Base-by-base conservation (phyloP, 2,329 filamentous ascomycete genomes). In the Botryotinia globosa region DNA sequence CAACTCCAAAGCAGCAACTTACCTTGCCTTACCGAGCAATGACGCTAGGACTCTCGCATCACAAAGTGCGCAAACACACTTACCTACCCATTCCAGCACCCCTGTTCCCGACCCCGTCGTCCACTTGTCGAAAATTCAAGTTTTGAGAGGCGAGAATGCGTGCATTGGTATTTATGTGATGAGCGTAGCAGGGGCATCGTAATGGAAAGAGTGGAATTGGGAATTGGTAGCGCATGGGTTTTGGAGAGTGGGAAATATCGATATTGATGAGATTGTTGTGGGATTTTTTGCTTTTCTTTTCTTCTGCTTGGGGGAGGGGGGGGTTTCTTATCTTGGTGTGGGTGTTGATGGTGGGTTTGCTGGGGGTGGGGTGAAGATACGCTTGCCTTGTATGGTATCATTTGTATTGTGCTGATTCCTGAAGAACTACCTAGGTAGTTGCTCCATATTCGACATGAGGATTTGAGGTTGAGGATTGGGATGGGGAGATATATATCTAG, bases 211-310 rank as follows among this genome's bases (percentile, higher is more conserved):
- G n/a, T 56, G n/a, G 51, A 56, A 56, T 29, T 56, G 51, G 51
- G 51, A 29, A 56, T 56, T 18, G 58, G 34, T 61, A 39, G 3
- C 20, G 12, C 3, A 62, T 62, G 59, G 59, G 59, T 6, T 61
- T 62, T 62, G 18, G 59, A 29, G 14, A 14, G 34, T 39, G 25
- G 22, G 59, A 18, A 62, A 37, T 62, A 62, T 62, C 59, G 59
- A 62, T 62, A 39, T 62, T 62, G 34, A n/a, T 39, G 59, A 62
- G 59, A 62, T 39, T 63, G 8, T 42, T 63, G n/a, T 22, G 51
- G 25, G 4, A 34, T 54, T 54, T n/a, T 44, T 51, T 51, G 14
- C n/a, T 34, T 34, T 34, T 34, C n/a, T n/a, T n/a, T n/a, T n/a
- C n/a, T n/a, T n/a, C n/a, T n/a, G n/a, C n/a, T n/a, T n/a, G n/a